phyloP scores from a whole-genome alignment of 1,139 yeast genomes.

The Kodamaea ohmeri region DNA sequence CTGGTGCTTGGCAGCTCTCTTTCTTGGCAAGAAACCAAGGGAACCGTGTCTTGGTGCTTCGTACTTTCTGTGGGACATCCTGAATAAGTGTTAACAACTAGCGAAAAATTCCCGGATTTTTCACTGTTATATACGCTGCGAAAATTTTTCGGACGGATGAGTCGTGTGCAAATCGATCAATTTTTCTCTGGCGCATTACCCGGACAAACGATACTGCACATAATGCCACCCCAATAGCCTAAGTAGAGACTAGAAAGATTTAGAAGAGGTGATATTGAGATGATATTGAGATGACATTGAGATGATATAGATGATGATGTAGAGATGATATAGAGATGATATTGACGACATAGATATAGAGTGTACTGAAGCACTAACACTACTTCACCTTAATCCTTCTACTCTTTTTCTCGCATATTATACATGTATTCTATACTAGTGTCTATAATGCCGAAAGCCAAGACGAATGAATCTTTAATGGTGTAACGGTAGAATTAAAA shows the following conservation, averaged over 20 bases:
- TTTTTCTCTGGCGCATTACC: too few species aligned
- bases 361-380: too few species aligned
- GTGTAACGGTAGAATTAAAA: constrained; percentile 1
- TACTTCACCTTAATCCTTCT: not conserved
- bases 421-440: constrained; percentile 1
- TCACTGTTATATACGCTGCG: constrained; percentile 10
- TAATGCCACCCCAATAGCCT: too few species aligned
- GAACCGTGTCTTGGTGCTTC: constrained; percentile 99
- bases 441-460: constrained; percentile 2
- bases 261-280: too few species aligned
- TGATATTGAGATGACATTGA: too few species aligned
- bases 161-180: too few species aligned
- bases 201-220: too few species aligned
- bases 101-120: constrained; percentile 10
- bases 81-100: constrained; percentile 27
- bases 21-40: constrained; percentile 99
- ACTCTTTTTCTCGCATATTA: not conserved
- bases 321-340: too few species aligned
- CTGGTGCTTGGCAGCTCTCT: constrained; percentile 98
- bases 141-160: constrained; percentile 15
- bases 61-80: constrained; percentile 99
- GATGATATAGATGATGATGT: too few species aligned
- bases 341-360: not conserved
- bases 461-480: not conserved
- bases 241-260: not conserved